Base-by-base conservation (phyloP, 352 stramenopile genomes). In the Pythium apleroticum region DNA sequence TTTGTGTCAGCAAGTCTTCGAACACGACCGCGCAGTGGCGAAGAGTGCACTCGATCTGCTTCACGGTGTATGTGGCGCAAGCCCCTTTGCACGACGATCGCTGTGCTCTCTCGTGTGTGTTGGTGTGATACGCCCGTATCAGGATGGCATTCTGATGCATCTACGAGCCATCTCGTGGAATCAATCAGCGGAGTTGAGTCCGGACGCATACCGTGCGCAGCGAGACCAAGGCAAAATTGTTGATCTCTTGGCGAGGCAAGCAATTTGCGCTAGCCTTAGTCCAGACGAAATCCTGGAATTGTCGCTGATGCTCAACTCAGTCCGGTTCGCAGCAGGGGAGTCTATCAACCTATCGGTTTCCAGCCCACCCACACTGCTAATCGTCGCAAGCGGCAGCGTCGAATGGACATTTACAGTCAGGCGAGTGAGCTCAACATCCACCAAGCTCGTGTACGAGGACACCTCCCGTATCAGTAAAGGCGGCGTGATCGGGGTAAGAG, bases 351-450 rank as follows among this genome's bases (percentile, higher is more conserved):
- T 50, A 19, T 14, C 20, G 30, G 17, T 14, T 2, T 17, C 57
- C 20, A 12, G 12, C 41, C 4, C 19, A 22, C 30, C 17, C 3
- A 24, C n/a, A 8, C 22, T 50, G 35, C 7, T 63, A 10, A 24
- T 63, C 14, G 45, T 64, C n/a, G 57, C 57, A 50, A 64, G 57
- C 24, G 57, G 57, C 10, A 17, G 19, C 1, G 46, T 64, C 12
- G 30, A 56, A 19, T 64, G 57, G 57, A 52, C 9, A 6, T 37
- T 64, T 12, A 35, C 31, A 11, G 28, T 64, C 20, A 33, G 4
- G 30, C 15, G 19, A 20, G 17, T 9, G 9, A 25, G 50, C 19
- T 9, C 24, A 19, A 3, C 14, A 1, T 10, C 3, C 17, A 25
- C 27, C 8, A 17, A 27, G 25, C 3, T 3, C 30, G 6, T 57